Conservation (phyloP, 2,329 filamentous ascomycete species). For the Phialophora tarda region DNA sequence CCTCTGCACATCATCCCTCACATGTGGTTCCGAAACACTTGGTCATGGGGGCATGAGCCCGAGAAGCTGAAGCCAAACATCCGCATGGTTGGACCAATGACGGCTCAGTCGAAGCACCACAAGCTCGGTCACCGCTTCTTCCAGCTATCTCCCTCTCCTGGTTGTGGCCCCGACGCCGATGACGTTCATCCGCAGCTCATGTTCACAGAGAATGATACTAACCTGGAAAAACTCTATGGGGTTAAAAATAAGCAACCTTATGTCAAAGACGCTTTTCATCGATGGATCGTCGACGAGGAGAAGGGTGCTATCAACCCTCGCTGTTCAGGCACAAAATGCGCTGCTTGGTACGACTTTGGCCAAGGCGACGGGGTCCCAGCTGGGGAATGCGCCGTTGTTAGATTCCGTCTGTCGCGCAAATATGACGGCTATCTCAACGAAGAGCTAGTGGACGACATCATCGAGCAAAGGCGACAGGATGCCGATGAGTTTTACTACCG, state of each 20-base stretch:
- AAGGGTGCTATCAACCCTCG: slow-evolving; percentile 81
- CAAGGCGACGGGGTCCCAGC: slow-evolving; percentile 85
- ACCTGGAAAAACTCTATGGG: slow-evolving; percentile 76
- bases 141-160: slow-evolving; percentile 86
- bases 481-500: slow-evolving; percentile 96
- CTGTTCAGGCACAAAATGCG: slow-evolving; percentile 81
- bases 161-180: slow-evolving; percentile 75
- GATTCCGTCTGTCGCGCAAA: slow-evolving; percentile 82
- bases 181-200: slow-evolving; percentile 85
- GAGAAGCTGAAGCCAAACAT: slow-evolving; percentile 81
- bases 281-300: slow-evolving; percentile 80
- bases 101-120: slow-evolving; percentile 77
- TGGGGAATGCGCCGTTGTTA: slow-evolving; percentile 92
- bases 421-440: slow-evolving; percentile 83
- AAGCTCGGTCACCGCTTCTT: slow-evolving; percentile 83
- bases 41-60: slow-evolving; percentile 87
- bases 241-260: slow-evolving; percentile 80
- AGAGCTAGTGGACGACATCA: slow-evolving; percentile 86
- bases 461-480: slow-evolving; percentile 84
- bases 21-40: slow-evolving; percentile 96
- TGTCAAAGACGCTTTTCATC: slow-evolving; percentile 95
- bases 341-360: slow-evolving; percentile 90
- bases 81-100: slow-evolving; percentile 66
- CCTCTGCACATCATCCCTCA: slow-evolving; percentile 93
- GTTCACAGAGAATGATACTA: slow-evolving; percentile 96